phyloP scores from a whole-genome alignment of 805 yeast species.

The Candida corydali region DNA sequence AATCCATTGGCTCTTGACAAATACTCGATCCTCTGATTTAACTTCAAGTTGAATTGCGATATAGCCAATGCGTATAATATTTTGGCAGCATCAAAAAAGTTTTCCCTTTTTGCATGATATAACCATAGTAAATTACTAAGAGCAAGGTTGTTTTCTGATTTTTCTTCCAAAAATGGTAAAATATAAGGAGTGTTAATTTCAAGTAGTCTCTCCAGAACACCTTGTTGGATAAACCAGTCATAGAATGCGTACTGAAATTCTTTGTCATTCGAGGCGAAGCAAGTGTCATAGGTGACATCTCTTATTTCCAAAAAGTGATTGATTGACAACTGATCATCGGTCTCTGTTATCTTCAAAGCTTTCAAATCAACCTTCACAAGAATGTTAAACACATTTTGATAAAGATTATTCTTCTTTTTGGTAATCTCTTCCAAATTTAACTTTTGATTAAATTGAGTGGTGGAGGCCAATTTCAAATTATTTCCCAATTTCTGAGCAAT shows the following conservation, averaged over 20 bases:
- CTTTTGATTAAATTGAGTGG: conserved; percentile 3
- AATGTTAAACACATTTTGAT: conserved; percentile 70
- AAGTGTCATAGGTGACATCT: conserved; percentile 68
- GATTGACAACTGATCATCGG: conserved; percentile 35
- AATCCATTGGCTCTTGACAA: conserved; percentile 90
- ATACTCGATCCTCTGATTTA: conserved; percentile 78
- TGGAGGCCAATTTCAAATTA: conserved; percentile 8
- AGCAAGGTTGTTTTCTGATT: conserved; percentile 57
- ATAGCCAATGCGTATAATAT: conserved; percentile 66
- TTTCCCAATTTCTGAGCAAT: conserved; percentile 62
- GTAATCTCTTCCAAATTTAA: conserved; percentile 9
- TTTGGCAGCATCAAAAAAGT: conserved; percentile 79
- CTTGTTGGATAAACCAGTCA: conserved; percentile 84
- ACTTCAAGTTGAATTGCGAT: conserved; percentile 63
- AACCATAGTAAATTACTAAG: conserved; percentile 85
- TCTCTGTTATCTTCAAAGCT: conserved; percentile 44
- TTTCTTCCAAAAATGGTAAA: conserved; percentile 69
- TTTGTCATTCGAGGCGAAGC: conserved; percentile 72
- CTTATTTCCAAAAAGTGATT: conserved; percentile 57
- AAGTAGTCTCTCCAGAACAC: conserved; percentile 69
- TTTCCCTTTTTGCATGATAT: conserved; percentile 78
- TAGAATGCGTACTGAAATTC: conserved; percentile 89
- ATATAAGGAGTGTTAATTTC: conserved; percentile 81
- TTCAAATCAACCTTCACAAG: conserved; percentile 67
- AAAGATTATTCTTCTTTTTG: conserved; percentile 37